Evolutionary conservation across 305 asterid genomes (phyloP).

Genomic region (Plantago coronopus): DNA sequence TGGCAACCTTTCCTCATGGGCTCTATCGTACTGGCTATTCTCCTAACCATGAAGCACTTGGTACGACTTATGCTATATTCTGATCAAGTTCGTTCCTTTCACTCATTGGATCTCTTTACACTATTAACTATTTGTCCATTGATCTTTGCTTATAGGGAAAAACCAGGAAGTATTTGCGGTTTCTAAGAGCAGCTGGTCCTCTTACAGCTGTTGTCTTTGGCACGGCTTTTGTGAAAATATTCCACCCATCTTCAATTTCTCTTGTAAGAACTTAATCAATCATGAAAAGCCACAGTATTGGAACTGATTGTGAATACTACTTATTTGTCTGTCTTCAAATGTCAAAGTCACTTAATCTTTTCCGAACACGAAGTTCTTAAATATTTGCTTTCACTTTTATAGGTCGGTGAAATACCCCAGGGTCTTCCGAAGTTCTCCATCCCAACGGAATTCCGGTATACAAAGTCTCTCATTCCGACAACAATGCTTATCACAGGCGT

Average conservation of each 20-base stretch:
- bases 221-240: slow-evolving; percentile 64
- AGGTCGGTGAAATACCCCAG: slow-evolving; percentile 98
- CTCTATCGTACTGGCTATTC: slow-evolving; percentile 61
- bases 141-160: slow-evolving; percentile 57
- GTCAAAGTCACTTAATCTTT: too few species aligned
- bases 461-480: slow-evolving; percentile 73
- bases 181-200: slow-evolving; percentile 91
- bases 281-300: slow-evolving; percentile 16
- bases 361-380: not conserved
- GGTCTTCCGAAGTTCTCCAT: slow-evolving; percentile 92
- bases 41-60: slow-evolving; percentile 84
- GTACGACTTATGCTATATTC: slow-evolving; percentile 40
- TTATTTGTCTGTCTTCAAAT: too few species aligned
- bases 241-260: slow-evolving; percentile 76
- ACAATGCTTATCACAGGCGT: slow-evolving; percentile 95
- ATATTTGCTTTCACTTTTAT: slow-evolving; percentile 23
- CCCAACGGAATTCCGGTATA: slow-evolving; percentile 70
- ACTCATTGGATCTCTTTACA: slow-evolving; percentile 20
- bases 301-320: slow-evolving; percentile 15
- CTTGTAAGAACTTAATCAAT: slow-evolving; percentile 62
- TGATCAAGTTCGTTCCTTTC: slow-evolving; percentile 13
- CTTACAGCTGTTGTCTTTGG: slow-evolving; percentile 91
- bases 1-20: slow-evolving; percentile 98
- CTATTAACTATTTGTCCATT: slow-evolving; percentile 23
- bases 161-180: slow-evolving; percentile 57